Conservation (phyloP, 2,329 filamentous ascomycete species). For the Curvularia hawaiiensis region DNA sequence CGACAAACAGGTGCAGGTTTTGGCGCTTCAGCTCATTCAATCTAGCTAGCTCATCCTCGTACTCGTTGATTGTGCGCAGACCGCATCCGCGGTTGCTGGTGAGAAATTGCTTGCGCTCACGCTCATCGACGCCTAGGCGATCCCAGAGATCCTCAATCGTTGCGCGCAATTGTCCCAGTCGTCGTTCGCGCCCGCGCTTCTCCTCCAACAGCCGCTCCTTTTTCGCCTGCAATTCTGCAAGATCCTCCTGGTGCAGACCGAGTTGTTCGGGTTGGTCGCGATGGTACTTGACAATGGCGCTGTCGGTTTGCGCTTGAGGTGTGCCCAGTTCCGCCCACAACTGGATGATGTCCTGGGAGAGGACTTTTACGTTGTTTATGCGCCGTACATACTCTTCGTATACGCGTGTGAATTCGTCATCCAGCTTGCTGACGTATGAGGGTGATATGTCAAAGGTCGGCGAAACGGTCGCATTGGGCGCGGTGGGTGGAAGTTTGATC, state of each 20-base stretch:
- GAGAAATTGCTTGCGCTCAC: constrained; percentile 83
- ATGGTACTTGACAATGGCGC: constrained; percentile 84
- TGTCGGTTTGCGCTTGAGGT: constrained; percentile 90
- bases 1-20: constrained; percentile 93
- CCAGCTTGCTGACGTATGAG: constrained; percentile 82
- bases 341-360: constrained; percentile 85
- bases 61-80: constrained; percentile 91
- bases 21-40: constrained; percentile 93
- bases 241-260: constrained; percentile 86
- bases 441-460: constrained; percentile 92
- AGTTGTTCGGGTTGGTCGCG: constrained; percentile 92
- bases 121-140: constrained; percentile 80
- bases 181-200: constrained; percentile 82
- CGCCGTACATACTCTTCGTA: constrained; percentile 96
- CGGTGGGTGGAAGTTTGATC: constrained; percentile 82
- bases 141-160: constrained; percentile 90
- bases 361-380: constrained; percentile 72
- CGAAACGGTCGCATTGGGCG: constrained; percentile 74
- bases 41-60: constrained; percentile 84
- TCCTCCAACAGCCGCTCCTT: constrained; percentile 86
- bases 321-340: constrained; percentile 96
- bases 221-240: constrained; percentile 72
- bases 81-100: constrained; percentile 89
- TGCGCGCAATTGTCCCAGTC: constrained; percentile 73
- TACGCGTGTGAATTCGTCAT: constrained; percentile 89